Conservation (phyloP, 169 alveolate species). For the Plasmodium vinckei region DNA sequence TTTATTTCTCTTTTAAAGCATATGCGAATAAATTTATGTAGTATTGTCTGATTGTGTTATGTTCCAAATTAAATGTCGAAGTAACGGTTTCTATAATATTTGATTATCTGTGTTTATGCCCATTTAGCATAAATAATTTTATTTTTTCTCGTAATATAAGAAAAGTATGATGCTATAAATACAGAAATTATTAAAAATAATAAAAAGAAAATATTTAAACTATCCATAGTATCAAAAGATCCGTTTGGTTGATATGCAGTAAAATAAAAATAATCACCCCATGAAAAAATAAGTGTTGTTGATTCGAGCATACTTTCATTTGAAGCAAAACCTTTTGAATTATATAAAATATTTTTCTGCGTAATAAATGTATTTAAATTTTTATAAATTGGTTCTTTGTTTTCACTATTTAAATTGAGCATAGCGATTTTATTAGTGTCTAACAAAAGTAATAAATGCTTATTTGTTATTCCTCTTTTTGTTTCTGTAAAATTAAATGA, state of each 20-base stretch:
- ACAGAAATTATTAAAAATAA: slow-evolving; percentile 50
- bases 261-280: slow-evolving; percentile 69
- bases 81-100: too few species aligned
- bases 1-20: too few species aligned
- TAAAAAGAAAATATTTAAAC: slow-evolving; percentile 24
- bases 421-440: slow-evolving; percentile 61
- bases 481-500: slow-evolving; percentile 76
- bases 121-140: slow-evolving; percentile 47
- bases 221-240: slow-evolving; percentile 64
- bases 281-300: slow-evolving; percentile 68
- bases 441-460: slow-evolving; percentile 59
- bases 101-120: slow-evolving; percentile 11
- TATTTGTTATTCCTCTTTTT: slow-evolving; percentile 73
- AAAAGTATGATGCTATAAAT: slow-evolving; percentile 55
- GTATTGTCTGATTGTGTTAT: too few species aligned
- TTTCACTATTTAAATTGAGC: slow-evolving; percentile 22
- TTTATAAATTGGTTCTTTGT: slow-evolving; percentile 22
- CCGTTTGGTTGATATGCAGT: slow-evolving; percentile 74
- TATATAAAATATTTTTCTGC: slow-evolving; percentile 69
- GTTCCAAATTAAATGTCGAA: too few species aligned
- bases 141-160: slow-evolving; percentile 50
- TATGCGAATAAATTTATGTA: too few species aligned
- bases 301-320: slow-evolving; percentile 74
- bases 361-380: slow-evolving; percentile 60
- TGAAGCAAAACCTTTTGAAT: slow-evolving; percentile 62